Base-by-base conservation (phyloP, 805 yeast species). In the Vanderwaltozyma yarrowii region DNA sequence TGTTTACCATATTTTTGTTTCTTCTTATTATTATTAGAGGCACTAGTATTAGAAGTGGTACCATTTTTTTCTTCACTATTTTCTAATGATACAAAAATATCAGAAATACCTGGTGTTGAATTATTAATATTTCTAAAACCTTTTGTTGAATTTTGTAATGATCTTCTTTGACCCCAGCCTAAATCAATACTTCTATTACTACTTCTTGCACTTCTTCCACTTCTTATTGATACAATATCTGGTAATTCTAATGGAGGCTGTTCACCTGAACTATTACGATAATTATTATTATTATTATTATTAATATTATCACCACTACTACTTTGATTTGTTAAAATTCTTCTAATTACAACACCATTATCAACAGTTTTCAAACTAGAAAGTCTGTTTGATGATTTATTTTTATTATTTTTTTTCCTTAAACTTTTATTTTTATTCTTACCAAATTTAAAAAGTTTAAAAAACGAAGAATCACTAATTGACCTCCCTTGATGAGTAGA, bases 141-240 rank as follows among this genome's bases (percentile, higher is more conserved):
- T 20, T 41, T 45, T 10, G 42, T 41, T 2, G 56, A 49, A 24
- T 44, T 50, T 19, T 49, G 53, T 30, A 53, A 36, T 5, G 55
- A 48, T 32, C 54, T 40, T 32, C 48, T 45, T 17, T 34, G 31
- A 18, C 16, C 21, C 39, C 39, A 31, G 3, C 34, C 39, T 18
- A 30, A 32, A 30, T 36, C 38, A 15, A 34, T 13, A 24, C 27
- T 24, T 24, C 30, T 30, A 12, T 11, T 19, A 30, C 32, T 41
- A 23, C 39, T 41, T 19, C 28, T 41, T 18, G 40, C 38, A 23
- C 46, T 43, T 33, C 39, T 36, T 5, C 40, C 37, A 29, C 50
- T 47, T 33, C 45, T 49, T 7, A 54, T 39, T 2, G 57, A 52
- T 3, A 43, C 49, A 18, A 51, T 51, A 18, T 54, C 60, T 6